Base-by-base conservation (phyloP, 495 filamentous ascomycete genomes). In the Penicillium roqueforti region DNA sequence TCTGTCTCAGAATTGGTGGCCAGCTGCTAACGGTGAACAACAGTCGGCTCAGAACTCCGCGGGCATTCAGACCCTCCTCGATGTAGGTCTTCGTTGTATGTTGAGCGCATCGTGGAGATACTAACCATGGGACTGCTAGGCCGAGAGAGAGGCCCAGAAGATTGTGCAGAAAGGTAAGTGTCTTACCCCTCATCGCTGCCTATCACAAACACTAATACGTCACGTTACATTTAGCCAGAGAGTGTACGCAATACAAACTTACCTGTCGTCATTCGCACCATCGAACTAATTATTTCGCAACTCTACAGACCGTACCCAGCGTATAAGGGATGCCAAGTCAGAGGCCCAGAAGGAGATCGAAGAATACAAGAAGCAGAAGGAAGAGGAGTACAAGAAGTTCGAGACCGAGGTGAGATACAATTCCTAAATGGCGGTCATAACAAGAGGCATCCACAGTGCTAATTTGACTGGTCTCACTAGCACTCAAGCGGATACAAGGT, bases 341-440 rank as follows among this genome's bases (percentile, higher is more conserved):
- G 92, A 97, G 68, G 93, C 93, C 45, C 93, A 97, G 73, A 96
- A 97, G 73, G 91, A 97, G 68, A 96, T 98, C 63, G 95, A 97
- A 47, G 89, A 91, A 34, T 98, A 98, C 80, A 81, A 83, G 68
- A 87, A 85, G 55, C 68, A 87, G 55, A 97, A 96, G 76, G 95
- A 97, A 53, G 84, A 87, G 8, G 92, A 98, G 70, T 97, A 88
- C 80, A 91, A 93, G 79, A 87, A 87, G 69, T 97, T 93, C 66
- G 91, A 97, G 76, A 78, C 86, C 43, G 87, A 97, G 84, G 93
- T 97, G 70, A 64, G 72, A 51, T 34, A 36, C 43, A 28, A 20
- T 37, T 37, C 29, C 32, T 9, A 22, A 7, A 28, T 13, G 14
- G 20, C 7, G 5, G n/a, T 10, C 22, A 34, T 25, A 31, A 18